phyloP scores from a whole-genome alignment of 2,329 filamentous ascomycete genomes.

The Dothistroma pini region DNA sequence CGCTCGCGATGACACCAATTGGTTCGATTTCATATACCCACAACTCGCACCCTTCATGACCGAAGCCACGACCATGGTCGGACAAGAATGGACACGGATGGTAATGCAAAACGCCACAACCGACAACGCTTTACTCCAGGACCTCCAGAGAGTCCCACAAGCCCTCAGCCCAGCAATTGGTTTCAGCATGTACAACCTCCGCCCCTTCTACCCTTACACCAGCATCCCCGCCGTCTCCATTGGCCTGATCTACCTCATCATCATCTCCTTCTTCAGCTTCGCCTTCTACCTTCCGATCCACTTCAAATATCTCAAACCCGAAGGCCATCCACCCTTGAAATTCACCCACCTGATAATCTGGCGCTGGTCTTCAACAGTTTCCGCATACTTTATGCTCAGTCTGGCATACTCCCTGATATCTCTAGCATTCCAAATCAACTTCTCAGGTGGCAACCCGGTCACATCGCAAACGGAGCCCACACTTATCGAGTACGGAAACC shows the following conservation, averaged over 20 bases:
- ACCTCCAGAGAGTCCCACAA: constrained; percentile 49
- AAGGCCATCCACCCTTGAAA: constrained; percentile 56
- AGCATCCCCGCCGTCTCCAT: constrained; percentile 58
- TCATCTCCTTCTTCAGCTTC: constrained; percentile 64
- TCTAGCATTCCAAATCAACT: constrained; percentile 61
- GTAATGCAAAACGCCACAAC: constrained; percentile 42
- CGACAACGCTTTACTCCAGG: constrained; percentile 38
- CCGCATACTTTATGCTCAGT: constrained; percentile 59
- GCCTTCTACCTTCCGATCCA: constrained; percentile 63
- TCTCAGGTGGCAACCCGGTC: constrained; percentile 44
- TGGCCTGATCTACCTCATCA: constrained; percentile 64
- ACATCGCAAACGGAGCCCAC: constrained; percentile 45
- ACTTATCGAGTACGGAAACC: constrained; percentile 35
- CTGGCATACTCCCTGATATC: constrained; percentile 62
- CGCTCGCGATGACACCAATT: constrained; percentile 55
- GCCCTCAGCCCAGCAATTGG: constrained; percentile 55
- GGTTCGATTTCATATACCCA: constrained; percentile 52
- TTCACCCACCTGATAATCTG: constrained; percentile 57
- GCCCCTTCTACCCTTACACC: constrained; percentile 56
- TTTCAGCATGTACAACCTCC: constrained; percentile 55
- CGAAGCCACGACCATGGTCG: constrained; percentile 48
- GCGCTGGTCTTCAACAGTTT: constrained; percentile 55
- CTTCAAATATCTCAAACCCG: constrained; percentile 50
- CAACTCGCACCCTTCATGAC: constrained; percentile 48
- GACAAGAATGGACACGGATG: constrained; percentile 42